Conservation (phyloP, 805 yeast species). For the Candida cerambycidarum region DNA sequence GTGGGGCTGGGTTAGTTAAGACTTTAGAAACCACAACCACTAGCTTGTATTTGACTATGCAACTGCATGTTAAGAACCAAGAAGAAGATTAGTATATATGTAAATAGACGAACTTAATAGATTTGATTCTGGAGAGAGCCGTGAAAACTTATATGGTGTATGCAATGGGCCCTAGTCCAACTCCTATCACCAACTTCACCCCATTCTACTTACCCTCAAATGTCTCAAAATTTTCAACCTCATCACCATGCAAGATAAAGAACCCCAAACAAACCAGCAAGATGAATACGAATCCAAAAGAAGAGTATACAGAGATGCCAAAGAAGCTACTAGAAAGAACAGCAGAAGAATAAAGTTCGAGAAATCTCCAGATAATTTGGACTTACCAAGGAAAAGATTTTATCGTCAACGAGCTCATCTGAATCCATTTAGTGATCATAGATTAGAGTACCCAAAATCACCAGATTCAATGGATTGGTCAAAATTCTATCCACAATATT, state of each 20-base stretch:
- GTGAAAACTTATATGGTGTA: not conserved
- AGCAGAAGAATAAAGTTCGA: conserved; percentile 48
- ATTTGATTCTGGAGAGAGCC: not conserved
- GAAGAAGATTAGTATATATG: conserved; percentile 6
- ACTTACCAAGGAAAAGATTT: conserved; percentile 79
- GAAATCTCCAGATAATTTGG: conserved; percentile 24
- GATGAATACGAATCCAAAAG: conserved; percentile 41
- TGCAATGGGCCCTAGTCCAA: not conserved
- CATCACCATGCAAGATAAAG: conserved; percentile 12
- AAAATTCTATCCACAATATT: conserved; percentile 64
- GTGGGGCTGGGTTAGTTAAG: conserved; percentile 87
- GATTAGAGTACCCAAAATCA: conserved; percentile 77
- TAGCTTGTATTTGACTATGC: conserved; percentile 70
- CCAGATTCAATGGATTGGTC: conserved; percentile 91
- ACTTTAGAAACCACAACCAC: conserved; percentile 73
- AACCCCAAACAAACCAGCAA: conserved; percentile 21
- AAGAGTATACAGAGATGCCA: conserved; percentile 48
- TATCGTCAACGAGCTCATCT: conserved; percentile 98
- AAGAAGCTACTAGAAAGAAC: conserved; percentile 25
- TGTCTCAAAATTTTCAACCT: conserved; percentile 10
- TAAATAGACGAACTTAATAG: conserved; percentile 1
- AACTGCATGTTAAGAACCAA: conserved; percentile 33
- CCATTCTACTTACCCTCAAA: too few relatives aligned
- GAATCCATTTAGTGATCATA: conserved; percentile 95
- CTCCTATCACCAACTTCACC: too few relatives aligned